Percentiles rank a stretch among this genome's conserved stretches.
phyloP scores from a whole-genome alignment of 225 moss, liverwort and hornwort species.

The Marchantia paleacea region DNA sequence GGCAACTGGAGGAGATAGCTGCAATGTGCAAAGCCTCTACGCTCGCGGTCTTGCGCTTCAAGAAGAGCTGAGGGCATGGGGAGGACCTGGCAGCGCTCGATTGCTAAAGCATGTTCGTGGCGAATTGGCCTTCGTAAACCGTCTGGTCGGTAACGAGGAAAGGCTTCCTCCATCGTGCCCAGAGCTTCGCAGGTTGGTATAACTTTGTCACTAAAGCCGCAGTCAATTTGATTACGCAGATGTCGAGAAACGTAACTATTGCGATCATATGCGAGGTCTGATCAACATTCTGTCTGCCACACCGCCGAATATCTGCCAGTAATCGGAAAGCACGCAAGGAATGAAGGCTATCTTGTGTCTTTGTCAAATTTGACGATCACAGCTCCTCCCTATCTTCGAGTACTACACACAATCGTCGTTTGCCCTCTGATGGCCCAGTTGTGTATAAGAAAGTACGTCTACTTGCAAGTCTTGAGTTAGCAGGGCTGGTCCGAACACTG shows the following conservation, averaged over 20 bases:
- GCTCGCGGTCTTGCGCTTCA: conserved; percentile 30
- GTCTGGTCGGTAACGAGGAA: conserved; percentile 38
- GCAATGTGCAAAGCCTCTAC: conserved; percentile 20
- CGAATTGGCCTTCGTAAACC: conserved; percentile 72
- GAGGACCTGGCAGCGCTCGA: conserved; percentile 52
- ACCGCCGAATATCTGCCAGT: not conserved
- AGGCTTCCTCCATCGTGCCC: conserved; percentile 35
- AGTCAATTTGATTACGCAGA: not conserved
- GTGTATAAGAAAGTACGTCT: no score
- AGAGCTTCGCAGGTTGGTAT: conserved; percentile 63
- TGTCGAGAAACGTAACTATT: not conserved
- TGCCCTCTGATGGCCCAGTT: not conserved
- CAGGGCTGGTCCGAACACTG: no score
- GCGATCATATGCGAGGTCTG: not conserved
- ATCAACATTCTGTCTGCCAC: not conserved
- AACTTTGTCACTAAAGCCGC: not conserved
- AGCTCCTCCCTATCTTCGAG: not conserved
- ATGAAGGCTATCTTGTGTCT: not conserved
- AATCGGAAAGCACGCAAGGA: not conserved
- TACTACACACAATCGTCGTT: not conserved
- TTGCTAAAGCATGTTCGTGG: conserved; percentile 76
- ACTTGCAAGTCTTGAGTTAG: no score
- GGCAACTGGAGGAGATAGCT: not conserved
- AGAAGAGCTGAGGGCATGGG: conserved; percentile 32
- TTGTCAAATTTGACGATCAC: not conserved